Evolutionary conservation across 2,329 filamentous ascomycete genomes (phyloP).

Genomic region (Pseudocercospora musae): DNA sequence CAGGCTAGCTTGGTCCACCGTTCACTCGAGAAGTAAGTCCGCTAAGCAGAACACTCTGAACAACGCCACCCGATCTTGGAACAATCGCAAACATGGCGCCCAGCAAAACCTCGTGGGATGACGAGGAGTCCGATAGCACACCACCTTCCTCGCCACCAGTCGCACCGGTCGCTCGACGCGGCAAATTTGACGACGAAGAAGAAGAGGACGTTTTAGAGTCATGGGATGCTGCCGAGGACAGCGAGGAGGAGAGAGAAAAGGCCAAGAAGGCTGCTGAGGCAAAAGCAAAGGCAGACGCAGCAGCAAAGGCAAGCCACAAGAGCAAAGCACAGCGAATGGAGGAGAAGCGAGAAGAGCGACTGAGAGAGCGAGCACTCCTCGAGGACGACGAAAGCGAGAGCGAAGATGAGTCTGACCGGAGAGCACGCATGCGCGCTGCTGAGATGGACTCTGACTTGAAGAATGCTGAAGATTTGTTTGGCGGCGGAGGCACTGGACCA

Average conservation of each 20-base stretch:
- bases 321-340: slow-evolving; percentile 80
- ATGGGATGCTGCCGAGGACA: slow-evolving; percentile 96
- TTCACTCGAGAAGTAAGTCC: background rate
- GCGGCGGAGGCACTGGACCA: slow-evolving; percentile 65
- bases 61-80: slow-evolving; percentile 12
- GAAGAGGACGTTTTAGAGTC: slow-evolving; percentile 87
- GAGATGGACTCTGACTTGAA: slow-evolving; percentile 86
- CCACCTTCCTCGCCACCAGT: slow-evolving; percentile 48
- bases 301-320: slow-evolving; percentile 88
- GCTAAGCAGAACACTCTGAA: background rate
- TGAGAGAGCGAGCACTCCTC: slow-evolving; percentile 56
- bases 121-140: slow-evolving; percentile 55
- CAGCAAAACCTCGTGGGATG: slow-evolving; percentile 39
- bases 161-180: slow-evolving; percentile 46
- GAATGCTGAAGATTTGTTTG: slow-evolving; percentile 90
- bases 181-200: slow-evolving; percentile 91
- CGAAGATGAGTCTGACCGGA: slow-evolving; percentile 69
- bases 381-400: slow-evolving; percentile 59
- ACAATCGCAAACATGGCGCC: slow-evolving; percentile 36
- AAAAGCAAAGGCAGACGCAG: slow-evolving; percentile 85
- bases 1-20: background rate
- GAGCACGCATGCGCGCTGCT: slow-evolving; percentile 69
- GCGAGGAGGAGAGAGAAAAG: slow-evolving; percentile 94
- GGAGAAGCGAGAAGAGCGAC: slow-evolving; percentile 63
- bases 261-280: slow-evolving; percentile 78